Conservation (phyloP, 2,329 filamentous ascomycete species). For the Aspergillus brunneoviolaceus region DNA sequence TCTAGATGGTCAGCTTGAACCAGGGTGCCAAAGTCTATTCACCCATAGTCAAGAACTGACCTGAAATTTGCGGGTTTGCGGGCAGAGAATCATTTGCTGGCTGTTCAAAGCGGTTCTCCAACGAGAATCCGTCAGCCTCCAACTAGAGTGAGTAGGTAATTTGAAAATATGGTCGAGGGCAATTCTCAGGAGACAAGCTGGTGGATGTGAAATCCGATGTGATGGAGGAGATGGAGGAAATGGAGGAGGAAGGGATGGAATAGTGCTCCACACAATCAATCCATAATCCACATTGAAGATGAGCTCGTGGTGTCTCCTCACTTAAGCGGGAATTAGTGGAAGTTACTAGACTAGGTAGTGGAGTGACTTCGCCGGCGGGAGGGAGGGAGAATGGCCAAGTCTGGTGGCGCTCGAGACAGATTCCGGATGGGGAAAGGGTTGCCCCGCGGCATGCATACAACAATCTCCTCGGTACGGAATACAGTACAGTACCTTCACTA, state of each 20-base stretch:
- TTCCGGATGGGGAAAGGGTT: background rate
- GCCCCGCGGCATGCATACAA: background rate
- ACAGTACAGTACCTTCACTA: no score
- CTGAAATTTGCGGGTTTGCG: conserved; percentile 1
- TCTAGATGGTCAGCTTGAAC: background rate
- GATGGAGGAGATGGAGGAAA: background rate
- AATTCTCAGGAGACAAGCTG: background rate
- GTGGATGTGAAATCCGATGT: background rate
- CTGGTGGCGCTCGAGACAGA: background rate
- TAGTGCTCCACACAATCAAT: background rate
- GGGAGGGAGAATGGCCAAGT: no score
- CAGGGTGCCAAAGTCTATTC: conserved; percentile 1
- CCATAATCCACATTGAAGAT: background rate
- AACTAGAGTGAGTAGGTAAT: no score
- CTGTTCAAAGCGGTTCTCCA: no score
- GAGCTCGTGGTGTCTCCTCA: background rate
- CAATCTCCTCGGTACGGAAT: background rate
- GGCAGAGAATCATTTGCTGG: background rate
- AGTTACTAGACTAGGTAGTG: no score
- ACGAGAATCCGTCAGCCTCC: no score
- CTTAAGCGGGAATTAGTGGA: background rate
- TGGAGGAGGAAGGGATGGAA: background rate
- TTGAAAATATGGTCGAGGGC: background rate
- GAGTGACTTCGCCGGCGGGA: no score
- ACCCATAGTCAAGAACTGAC: background rate